A percentile compares a stretch with the other conserved stretches of the same genome.
phyloP scores from a whole-genome alignment of 805 yeast species.

The Candida ulmi region DNA sequence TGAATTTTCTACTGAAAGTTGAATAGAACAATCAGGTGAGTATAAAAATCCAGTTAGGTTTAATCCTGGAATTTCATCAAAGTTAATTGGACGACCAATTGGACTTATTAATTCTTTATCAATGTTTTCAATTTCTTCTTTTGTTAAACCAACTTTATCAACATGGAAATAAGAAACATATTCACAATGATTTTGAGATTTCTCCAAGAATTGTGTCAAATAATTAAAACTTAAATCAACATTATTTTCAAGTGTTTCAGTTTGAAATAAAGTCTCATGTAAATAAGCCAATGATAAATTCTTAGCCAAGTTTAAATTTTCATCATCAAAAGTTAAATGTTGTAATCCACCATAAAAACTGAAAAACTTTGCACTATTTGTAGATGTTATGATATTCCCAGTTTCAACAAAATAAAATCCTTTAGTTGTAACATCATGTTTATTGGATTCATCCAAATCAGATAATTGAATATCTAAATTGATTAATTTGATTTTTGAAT shows the following conservation, averaged over 20 bases:
- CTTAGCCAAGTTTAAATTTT: slow-evolving; percentile 40
- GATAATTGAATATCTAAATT: slow-evolving; percentile 26
- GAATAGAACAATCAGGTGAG: slow-evolving; percentile 85
- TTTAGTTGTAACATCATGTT: slow-evolving; percentile 42
- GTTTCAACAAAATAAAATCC: slow-evolving; percentile 64
- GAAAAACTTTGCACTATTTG: slow-evolving; percentile 59
- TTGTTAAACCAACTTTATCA: slow-evolving; percentile 49
- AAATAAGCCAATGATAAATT: slow-evolving; percentile 37
- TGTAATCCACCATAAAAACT: slow-evolving; percentile 61
- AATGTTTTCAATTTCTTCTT: slow-evolving; percentile 48
- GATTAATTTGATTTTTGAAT: slow-evolving; percentile 34
- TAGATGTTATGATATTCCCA: slow-evolving; percentile 55
- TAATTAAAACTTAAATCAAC: slow-evolving; percentile 19
- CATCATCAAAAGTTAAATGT: slow-evolving; percentile 36
- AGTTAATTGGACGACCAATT: slow-evolving; percentile 67
- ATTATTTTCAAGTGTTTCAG: slow-evolving; percentile 10
- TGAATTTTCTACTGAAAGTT: slow-evolving; percentile 33
- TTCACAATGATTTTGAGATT: slow-evolving; percentile 53
- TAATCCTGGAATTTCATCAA: slow-evolving; percentile 46
- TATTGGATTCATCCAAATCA: slow-evolving; percentile 43
- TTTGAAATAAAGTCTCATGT: slow-evolving; percentile 30
- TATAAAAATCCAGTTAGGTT: slow-evolving; percentile 57
- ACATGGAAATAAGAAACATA: slow-evolving; percentile 63
- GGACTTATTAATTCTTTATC: slow-evolving; percentile 74
- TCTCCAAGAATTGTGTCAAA: slow-evolving; percentile 23